Conservation (phyloP, 2,329 filamentous ascomycete genomes). For the Fusarium sp. region DNA sequence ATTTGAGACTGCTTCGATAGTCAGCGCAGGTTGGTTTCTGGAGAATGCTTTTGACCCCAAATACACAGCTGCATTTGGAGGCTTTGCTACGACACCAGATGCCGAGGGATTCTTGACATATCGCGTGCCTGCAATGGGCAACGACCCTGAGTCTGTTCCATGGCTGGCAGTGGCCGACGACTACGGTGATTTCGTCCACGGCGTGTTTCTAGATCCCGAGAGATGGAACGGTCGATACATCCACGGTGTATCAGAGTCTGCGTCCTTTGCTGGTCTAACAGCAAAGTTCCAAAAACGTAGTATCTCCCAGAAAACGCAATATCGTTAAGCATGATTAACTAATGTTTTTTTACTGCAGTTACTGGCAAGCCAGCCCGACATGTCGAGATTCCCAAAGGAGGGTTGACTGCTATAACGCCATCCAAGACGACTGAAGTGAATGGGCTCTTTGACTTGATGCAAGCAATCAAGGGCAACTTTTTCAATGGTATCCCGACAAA, state of each 20-base stretch:
- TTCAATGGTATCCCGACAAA: neutral
- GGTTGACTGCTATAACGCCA: neutral
- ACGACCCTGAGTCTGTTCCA: constrained; percentile 5
- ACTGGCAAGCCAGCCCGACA: neutral
- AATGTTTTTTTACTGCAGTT: neutral
- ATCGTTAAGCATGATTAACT: neutral
- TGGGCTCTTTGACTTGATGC: neutral
- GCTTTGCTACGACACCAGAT: neutral
- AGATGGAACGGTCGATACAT: constrained; percentile 2
- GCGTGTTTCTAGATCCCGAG: constrained; percentile 4
- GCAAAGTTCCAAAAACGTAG: neutral
- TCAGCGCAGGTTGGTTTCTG: neutral
- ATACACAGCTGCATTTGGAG: neutral
- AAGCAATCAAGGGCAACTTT: neutral
- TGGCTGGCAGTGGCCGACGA: constrained; percentile 3
- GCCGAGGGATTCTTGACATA: neutral
- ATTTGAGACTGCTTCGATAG: neutral
- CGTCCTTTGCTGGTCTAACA: neutral
- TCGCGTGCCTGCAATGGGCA: constrained; percentile 5
- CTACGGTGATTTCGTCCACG: neutral
- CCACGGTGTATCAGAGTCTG: neutral
- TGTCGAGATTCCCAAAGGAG: neutral
- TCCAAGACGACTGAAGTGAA: neutral
- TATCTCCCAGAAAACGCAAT: neutral
- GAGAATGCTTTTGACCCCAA: constrained; percentile 1